Base-by-base conservation (phyloP, 331 rosid genomes). In the Ulmus americana region DNA sequence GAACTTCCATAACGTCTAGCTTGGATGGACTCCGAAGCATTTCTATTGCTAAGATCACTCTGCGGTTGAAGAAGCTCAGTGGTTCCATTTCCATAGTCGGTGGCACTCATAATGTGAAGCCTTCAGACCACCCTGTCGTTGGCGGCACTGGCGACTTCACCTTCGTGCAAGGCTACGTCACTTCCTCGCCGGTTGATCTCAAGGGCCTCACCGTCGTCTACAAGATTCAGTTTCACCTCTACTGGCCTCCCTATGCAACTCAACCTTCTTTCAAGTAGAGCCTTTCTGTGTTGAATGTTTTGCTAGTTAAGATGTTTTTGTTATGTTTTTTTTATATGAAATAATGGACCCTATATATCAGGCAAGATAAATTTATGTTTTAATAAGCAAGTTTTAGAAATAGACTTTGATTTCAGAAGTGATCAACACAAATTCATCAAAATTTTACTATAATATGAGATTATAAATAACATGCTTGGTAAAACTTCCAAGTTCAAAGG, bases 81-180 rank as follows among this genome's bases (percentile, higher is more conserved):
- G 97, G 95, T 13, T 82, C 97, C 0, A 18, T 90, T 59, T 83
- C 90, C 1, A 1, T 90, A 8, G 87, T 87, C 2, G 94, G 97
- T 2, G 90, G 76, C 55, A 75, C 84, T 0, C 71, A 85, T 61
- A 87, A 77, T 11, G 14, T 71, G 3, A 79, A 87, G 68, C 77
- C 78, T 15, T 39, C 87, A 0, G 77, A 87, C 70, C 83, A 74
- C 58, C 95, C 97, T 0, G 78, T 90, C 0, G 90, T 85, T 4
- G 95, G 97, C 68, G 97, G 97, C 49, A 87, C 95, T 0, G 80
- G 81, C 1, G 94, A 85, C 65, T 90, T 87, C 78, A 43, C 77
- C 83, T 84, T 90, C 41, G 97, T 82, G 28, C 84, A 87, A 61
- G 97, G 94, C 44, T 83, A 81, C 42, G 59, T 87, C 41, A 87